Evolutionary conservation across 106 monocot species (phyloP), one percentile per base, ranked within the genome.

Genomic region (Allium sativum): DNA sequence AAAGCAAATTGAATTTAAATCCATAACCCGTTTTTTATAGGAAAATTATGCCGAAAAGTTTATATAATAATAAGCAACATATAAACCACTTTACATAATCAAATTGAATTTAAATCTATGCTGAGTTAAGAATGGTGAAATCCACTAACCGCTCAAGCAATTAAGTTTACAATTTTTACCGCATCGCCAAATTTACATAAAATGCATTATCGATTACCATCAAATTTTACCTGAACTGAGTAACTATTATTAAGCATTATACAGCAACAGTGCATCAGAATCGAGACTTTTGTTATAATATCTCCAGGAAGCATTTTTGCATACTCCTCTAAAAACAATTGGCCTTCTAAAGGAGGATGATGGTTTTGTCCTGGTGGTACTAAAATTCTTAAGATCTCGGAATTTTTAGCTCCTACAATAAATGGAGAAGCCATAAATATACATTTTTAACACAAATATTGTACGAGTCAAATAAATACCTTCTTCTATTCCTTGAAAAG

Each of bases 401-500:
- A 55, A 20, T 74, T 65, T 63, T 70, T 85, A 50, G 44, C 48
- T 73, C 81, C 98, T 98, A 82, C 44, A 64, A n/a, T n/a, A 56
- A 7, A 77, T 40, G 4, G 53, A 42, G 14, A 12, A 51, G 14
- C 40, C 48, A 22, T 72, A 44, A 61, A 52, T 58, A 46, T 31
- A 41, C 40, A 42, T n/a, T 31, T 31, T 31, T 31, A 31, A 31
- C 31, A 31, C 31, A 31, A 31, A 31, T 31, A 31, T 31, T 31
- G 31, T 31, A 19, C 44, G 0, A 51, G 12, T 62, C n/a, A 41
- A 44, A 44, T 18, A 18, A 56, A 40, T 72, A 96, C 96, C 88
- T 76, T 87, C 84, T 76, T 91, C 91, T 67, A 98, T 12, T 68
- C 88, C 91, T 71, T 82, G 58, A 46, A 98, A 91, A 20, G 78